phyloP scores from a whole-genome alignment of 2,329 filamentous ascomycete genomes.

The Fusarium secorum region DNA sequence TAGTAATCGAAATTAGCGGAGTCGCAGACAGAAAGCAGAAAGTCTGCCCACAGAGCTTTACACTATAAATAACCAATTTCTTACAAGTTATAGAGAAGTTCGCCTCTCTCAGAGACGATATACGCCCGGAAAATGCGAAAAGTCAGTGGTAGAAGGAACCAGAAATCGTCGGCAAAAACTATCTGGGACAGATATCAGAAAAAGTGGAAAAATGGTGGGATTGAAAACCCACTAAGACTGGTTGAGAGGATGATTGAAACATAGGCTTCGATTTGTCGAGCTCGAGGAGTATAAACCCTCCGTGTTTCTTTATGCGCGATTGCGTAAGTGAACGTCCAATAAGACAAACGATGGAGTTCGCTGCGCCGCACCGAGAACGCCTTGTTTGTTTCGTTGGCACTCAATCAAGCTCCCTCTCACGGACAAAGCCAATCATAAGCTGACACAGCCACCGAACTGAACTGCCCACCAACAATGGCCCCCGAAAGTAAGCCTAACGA shows the following conservation, averaged over 20 bases:
- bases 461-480: not conserved
- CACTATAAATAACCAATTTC: no score
- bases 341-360: not conserved
- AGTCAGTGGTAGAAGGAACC: not conserved
- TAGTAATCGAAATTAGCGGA: no score
- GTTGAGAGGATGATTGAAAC: not conserved
- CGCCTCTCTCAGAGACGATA: no score
- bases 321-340: not conserved
- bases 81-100: no score
- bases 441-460: not conserved
- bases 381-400: not conserved
- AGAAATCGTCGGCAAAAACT: not conserved
- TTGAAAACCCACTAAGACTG: not conserved
- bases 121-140: not conserved
- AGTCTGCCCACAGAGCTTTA: no score
- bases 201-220: not conserved
- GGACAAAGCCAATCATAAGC: not conserved
- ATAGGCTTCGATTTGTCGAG: not conserved
- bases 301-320: not conserved
- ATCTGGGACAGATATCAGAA: not conserved
- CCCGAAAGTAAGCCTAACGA: not conserved
- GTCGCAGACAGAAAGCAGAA: no score
- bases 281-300: not conserved
- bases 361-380: not conserved
- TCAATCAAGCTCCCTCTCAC: not conserved